Percentiles rank a stretch among this genome's conserved stretches.
phyloP scores from a whole-genome alignment of 208 protist species.

The Leishmania gerbilli region DNA sequence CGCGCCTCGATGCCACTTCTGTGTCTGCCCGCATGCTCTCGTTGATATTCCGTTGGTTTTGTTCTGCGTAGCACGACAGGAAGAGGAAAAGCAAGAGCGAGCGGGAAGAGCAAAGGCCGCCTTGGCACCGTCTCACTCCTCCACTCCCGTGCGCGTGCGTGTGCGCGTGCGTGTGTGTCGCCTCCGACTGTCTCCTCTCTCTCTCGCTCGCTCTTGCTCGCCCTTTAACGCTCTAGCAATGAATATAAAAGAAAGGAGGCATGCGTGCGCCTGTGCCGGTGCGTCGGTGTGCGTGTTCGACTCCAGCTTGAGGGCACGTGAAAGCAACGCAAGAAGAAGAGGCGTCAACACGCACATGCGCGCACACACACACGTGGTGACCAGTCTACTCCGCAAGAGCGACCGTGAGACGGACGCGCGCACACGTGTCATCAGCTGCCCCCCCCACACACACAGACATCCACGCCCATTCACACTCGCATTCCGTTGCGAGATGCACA shows the following conservation, averaged over 20 bases:
- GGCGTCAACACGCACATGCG: neutral
- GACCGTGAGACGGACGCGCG: neutral
- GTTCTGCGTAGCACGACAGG: too few relatives aligned
- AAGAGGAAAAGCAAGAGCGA: neutral
- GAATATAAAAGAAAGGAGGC: neutral
- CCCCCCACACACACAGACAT: neutral
- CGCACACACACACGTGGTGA: neutral
- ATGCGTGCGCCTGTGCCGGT: neutral
- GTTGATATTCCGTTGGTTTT: too few relatives aligned
- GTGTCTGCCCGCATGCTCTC: too few relatives aligned
- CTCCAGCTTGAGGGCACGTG: neutral
- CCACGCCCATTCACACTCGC: neutral
- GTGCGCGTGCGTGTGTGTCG: neutral
- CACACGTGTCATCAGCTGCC: neutral
- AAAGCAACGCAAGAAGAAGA: neutral
- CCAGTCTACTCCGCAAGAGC: neutral
- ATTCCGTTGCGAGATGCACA: neutral
- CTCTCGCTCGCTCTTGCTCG: too few relatives aligned
- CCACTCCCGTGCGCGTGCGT: neutral
- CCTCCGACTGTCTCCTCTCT: neutral
- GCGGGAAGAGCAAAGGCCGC: neutral
- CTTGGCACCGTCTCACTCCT: neutral
- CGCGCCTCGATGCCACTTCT: neutral
- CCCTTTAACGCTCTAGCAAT: neutral
- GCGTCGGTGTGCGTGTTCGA: neutral